Percentiles rank a stretch among this genome's conserved stretches.
These are phyloP conservation scores for Aristolochia contorta DNA, from an alignment of 164 flowering plant genomes.

Conservation along the genomic window DNA sequence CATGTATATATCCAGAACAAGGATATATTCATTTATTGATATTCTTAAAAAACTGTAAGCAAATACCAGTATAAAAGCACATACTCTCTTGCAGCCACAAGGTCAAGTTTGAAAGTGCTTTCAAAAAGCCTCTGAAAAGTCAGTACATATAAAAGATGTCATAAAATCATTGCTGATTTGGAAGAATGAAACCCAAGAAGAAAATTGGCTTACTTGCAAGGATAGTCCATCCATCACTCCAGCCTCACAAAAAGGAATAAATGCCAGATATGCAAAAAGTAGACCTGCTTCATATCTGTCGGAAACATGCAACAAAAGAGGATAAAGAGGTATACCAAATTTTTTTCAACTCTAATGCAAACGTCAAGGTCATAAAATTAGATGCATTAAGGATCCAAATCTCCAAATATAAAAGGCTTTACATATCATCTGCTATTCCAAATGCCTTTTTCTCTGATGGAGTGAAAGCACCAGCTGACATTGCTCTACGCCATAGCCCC, in stretches of 20 bases:
- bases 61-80: conserved; percentile 7
- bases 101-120: conserved; percentile 78
- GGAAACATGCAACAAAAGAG: not conserved
- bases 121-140: conserved; percentile 80
- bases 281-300: conserved; percentile 92
- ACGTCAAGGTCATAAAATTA: too few species aligned
- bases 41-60: too few species aligned
- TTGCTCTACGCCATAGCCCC: conserved; percentile 85
- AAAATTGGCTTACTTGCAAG: conserved; percentile 47
- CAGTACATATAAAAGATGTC: not conserved
- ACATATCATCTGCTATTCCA: conserved; percentile 97
- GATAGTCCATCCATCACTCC: conserved; percentile 78
- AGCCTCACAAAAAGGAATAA: conserved; percentile 94
- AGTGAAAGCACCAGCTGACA: conserved; percentile 65
- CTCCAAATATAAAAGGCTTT: conserved; percentile 5
- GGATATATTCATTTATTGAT: too few species aligned
- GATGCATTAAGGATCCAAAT: too few species aligned
- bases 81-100: conserved; percentile 88
- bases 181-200: not conserved
- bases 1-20: too few species aligned
- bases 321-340: not conserved
- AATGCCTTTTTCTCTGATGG: conserved; percentile 71
- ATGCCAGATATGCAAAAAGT: conserved; percentile 80
- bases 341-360: not conserved
- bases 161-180: not conserved